These are phyloP conservation scores for Claviceps capensis DNA, from an alignment of 2,329 filamentous ascomycete genomes.

Conservation along the genomic window DNA sequence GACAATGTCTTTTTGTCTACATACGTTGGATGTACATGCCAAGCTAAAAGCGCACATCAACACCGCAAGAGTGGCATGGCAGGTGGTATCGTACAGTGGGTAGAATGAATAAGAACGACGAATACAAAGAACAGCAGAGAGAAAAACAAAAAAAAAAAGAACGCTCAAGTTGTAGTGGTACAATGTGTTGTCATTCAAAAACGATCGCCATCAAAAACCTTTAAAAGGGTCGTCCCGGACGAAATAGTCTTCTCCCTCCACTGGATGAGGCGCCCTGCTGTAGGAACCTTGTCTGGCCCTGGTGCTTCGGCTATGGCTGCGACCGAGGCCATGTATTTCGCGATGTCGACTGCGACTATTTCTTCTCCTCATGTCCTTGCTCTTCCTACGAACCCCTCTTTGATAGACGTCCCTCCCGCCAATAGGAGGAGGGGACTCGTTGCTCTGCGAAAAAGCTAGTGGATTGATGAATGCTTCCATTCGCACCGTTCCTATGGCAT, in stretches of 20 bases:
- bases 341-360: constrained; percentile 40
- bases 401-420: constrained; percentile 35
- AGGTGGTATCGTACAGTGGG: neutral
- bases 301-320: constrained; percentile 6
- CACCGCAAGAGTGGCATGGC: neutral
- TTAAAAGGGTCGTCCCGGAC: constrained; percentile 46
- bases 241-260: constrained; percentile 43
- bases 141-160: neutral
- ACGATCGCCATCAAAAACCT: constrained; percentile 34
- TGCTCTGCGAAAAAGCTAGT: constrained; percentile 33
- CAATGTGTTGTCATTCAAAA: neutral
- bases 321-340: constrained; percentile 34
- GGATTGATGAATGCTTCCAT: constrained; percentile 94
- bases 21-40: neutral
- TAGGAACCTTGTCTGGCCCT: constrained; percentile 33
- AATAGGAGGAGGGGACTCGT: constrained; percentile 29
- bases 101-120: neutral
- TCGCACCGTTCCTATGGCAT: constrained; percentile 77
- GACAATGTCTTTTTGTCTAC: neutral
- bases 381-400: constrained; percentile 34
- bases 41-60: neutral
- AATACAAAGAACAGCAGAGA: neutral
- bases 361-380: constrained; percentile 39
- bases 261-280: constrained; percentile 28
- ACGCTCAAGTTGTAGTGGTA: neutral